Evolutionary conservation across 1,139 yeast species (phyloP), one percentile per base, ranked within the genome.

Genomic region (Ogataea hybrid): DNA sequence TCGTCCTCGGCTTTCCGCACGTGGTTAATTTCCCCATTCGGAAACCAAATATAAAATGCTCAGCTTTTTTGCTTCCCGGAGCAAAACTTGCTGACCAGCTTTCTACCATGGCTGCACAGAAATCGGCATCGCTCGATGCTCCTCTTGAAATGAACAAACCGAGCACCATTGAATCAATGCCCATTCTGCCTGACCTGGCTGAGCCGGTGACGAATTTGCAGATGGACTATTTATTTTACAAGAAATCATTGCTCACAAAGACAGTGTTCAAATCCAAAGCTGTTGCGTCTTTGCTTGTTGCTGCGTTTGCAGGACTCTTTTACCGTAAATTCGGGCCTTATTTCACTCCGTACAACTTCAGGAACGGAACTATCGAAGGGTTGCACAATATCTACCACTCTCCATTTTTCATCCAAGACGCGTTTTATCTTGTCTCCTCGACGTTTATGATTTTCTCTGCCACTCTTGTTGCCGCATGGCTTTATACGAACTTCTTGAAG

Each of bases 151-250:
- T 54, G 0, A 65, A 68, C 27, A 70, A 70, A 2, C 72, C 77
- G 16, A 68, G 86, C 8, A 73, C 73, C 1, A 72, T 84, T 33
- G 65, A 61, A 42, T 58, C 70, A 17, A 52, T 74, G 0, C 56
- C 61, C 4, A 65, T 84, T 44, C 67, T 65, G 3, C 89, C 90
- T 1, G 77, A 74, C 27, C 68, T 70, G 35, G 68, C 82, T 2
- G 76, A 77, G 41, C 85, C 84, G 6, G 76, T 83, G 1, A 59
- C 81, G 42, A 78, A 76, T 42, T 64, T 84, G 43, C 79, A 81
- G 27, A 78, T 84, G 40, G 92, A 84, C 59, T 77, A 73, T 56
- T 70, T 77, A 46, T 69, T 81, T 44, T 82, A 75, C 58, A 65
- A 73, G 37, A 85, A 80, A 57, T 67, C 81, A 2, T 50, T 63